These are phyloP conservation scores for Thermothielavioides terrestris DNA, from an alignment of 495 filamentous ascomycete species.

Conservation along the genomic window DNA sequence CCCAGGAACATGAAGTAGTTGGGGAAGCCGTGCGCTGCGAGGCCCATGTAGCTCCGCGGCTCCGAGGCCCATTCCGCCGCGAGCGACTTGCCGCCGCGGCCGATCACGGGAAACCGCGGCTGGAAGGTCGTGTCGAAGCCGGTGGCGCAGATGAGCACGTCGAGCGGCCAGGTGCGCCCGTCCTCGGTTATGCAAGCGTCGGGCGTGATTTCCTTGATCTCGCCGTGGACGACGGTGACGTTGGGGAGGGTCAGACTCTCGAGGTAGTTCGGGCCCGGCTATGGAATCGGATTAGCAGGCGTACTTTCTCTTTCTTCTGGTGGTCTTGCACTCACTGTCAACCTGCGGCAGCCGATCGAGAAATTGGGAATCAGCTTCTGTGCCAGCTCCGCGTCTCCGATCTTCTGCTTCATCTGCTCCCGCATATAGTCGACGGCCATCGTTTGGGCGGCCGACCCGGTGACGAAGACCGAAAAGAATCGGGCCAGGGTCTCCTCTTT, in stretches of 20 bases:
- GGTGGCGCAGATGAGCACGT: constrained; percentile 49
- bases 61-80: neutral
- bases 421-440: constrained; percentile 21
- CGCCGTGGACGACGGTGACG: constrained; percentile 40
- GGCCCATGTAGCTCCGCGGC: too few relatives aligned
- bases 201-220: constrained; percentile 41
- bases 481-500: constrained; percentile 8
- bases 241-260: constrained; percentile 49
- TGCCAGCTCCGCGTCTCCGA: constrained; percentile 22
- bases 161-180: constrained; percentile 34
- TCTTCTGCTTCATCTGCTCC: constrained; percentile 15
- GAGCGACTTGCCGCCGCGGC: neutral
- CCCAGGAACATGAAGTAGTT: too few relatives aligned
- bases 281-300: neutral
- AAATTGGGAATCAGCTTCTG: constrained; percentile 47
- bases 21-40: too few relatives aligned
- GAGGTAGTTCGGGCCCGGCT: constrained; percentile 55
- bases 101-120: constrained; percentile 17
- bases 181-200: constrained; percentile 42
- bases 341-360: constrained; percentile 43
- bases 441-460: constrained; percentile 17
- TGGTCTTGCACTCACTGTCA: too few relatives aligned
- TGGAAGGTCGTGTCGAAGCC: constrained; percentile 33
- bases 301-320: too few relatives aligned
- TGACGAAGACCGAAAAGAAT: neutral